phyloP scores from a whole-genome alignment of 163 green algal genomes.

The Chloromonas sp. region DNA sequence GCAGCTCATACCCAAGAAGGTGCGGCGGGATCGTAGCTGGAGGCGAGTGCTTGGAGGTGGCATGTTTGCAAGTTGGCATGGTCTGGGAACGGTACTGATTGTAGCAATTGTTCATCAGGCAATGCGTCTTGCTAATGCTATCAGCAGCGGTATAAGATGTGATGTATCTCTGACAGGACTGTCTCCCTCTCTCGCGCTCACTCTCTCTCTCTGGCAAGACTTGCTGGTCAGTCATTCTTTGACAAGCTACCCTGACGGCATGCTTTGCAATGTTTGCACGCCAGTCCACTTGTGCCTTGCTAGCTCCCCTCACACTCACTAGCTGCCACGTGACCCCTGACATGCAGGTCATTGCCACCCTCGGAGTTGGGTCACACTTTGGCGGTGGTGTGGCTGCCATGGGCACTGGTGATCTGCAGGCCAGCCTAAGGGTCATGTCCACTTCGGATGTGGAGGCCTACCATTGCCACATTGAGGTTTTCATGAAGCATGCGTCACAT shows the following conservation, averaged over 20 bases:
- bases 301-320: neutral
- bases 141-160: too few species aligned
- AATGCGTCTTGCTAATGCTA: too few species aligned
- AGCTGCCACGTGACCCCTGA: too few species aligned
- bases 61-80: neutral
- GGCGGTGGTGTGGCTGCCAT: constrained; percentile 30
- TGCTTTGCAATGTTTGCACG: too few species aligned
- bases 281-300: neutral
- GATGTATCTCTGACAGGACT: too few species aligned
- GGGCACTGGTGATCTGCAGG: constrained; percentile 37
- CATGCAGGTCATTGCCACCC: constrained; percentile 22
- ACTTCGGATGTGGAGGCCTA: constrained; percentile 26
- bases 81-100: neutral
- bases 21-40: constrained; percentile 1
- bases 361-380: constrained; percentile 33
- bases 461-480: constrained; percentile 38
- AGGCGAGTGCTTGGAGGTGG: neutral
- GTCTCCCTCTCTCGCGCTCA: too few species aligned
- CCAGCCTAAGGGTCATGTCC: constrained; percentile 19
- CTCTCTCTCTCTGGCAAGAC: too few species aligned
- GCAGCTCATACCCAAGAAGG: constrained; percentile 38
- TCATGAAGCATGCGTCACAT: constrained; percentile 28
- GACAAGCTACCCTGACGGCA: too few species aligned
- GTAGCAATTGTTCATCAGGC: too few species aligned
- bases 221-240: too few species aligned